These are phyloP conservation scores for Conticribra weissflogii DNA, from an alignment of 108 stramenopile genomes.

Conservation along the genomic window DNA sequence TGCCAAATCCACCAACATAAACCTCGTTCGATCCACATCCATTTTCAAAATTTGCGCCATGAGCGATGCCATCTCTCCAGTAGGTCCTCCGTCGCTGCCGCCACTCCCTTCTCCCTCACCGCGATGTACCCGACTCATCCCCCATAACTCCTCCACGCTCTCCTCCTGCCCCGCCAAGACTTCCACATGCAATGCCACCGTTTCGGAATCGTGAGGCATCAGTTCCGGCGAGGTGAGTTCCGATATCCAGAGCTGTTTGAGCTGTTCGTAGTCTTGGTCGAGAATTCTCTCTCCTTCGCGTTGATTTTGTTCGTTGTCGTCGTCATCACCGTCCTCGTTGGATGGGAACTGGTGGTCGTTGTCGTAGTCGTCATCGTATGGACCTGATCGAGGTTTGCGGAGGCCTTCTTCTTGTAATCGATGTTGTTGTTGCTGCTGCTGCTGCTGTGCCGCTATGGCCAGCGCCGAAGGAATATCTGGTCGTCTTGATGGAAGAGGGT, in stretches of 20 bases:
- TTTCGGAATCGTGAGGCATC: slow-evolving; percentile 57
- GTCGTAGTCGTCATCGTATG: slow-evolving; percentile 12
- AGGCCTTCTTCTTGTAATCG: neutral
- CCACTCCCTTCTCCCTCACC: slow-evolving; percentile 5
- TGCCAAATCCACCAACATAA: slow-evolving; percentile 72
- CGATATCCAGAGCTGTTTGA: slow-evolving; percentile 65
- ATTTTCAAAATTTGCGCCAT: slow-evolving; percentile 66
- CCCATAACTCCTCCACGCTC: slow-evolving; percentile 53
- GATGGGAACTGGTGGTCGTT: neutral
- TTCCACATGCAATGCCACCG: slow-evolving; percentile 48
- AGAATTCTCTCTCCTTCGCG: slow-evolving; percentile 18
- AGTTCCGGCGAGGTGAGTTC: slow-evolving; percentile 76
- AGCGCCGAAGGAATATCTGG: slow-evolving; percentile 25
- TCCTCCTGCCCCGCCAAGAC: slow-evolving; percentile 66
- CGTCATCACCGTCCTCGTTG: slow-evolving; percentile 1
- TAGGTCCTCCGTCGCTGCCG: slow-evolving; percentile 38
- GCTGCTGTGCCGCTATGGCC: slow-evolving; percentile 17
- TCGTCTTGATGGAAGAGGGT: neutral
- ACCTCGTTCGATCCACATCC: slow-evolving; percentile 73
- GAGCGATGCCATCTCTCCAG: slow-evolving; percentile 54
- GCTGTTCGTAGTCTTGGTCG: slow-evolving; percentile 63
- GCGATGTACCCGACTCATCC: slow-evolving; percentile 17
- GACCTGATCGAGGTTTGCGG: too few relatives aligned
- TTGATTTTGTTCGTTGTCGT: slow-evolving; percentile 5
- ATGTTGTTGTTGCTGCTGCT: slow-evolving; percentile 2